Percentiles rank a stretch among this genome's conserved stretches.
Evolutionary conservation across 805 yeast genomes (phyloP).

Genomic region (Jamesozyma lodderae): DNA sequence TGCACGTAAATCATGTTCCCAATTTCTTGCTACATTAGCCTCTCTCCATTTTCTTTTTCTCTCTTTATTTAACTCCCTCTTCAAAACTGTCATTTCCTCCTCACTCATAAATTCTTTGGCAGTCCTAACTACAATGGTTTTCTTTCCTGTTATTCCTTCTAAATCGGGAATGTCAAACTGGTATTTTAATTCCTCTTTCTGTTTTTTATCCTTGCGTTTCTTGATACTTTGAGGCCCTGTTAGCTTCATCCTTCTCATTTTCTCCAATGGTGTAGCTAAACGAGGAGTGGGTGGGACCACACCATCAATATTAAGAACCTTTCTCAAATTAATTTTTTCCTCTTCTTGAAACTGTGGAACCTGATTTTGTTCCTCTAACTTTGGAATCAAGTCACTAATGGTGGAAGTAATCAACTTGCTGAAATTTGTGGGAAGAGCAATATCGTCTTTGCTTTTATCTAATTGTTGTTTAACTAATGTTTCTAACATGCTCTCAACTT

Average conservation of each 20-base stretch:
- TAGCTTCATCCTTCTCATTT: not conserved
- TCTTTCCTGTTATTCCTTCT: conserved; percentile 12
- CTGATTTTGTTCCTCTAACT: conserved; percentile 8
- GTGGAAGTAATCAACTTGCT: conserved; percentile 19
- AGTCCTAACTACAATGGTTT: conserved; percentile 17
- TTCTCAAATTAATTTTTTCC: conserved; percentile 11
- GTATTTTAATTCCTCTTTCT: conserved; percentile 1
- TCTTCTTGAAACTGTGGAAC: conserved; percentile 3
- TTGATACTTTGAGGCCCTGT: not conserved
- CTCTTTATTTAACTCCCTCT: conserved; percentile 24
- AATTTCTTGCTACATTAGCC: conserved; percentile 67
- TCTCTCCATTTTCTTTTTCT: conserved; percentile 31
- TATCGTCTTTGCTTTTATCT: conserved; percentile 8
- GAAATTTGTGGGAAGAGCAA: conserved; percentile 10
- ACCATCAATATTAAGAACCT: conserved; percentile 25
- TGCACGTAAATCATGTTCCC: conserved; percentile 78
- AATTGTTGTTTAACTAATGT: conserved; percentile 18
- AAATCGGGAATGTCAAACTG: conserved; percentile 18
- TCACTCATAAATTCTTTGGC: conserved; percentile 15
- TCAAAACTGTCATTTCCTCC: conserved; percentile 17
- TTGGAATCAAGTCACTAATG: conserved; percentile 18
- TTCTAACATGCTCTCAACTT: conserved; percentile 16
- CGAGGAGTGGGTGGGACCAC: conserved; percentile 19
- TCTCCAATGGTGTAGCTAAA: not conserved
- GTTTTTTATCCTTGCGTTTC: not conserved